Percentiles rank a stretch among this genome's conserved stretches.
These are phyloP conservation scores for Schwanniomyces pseudopolymorphus DNA, from an alignment of 805 yeast genomes.

Conservation along the genomic window DNA sequence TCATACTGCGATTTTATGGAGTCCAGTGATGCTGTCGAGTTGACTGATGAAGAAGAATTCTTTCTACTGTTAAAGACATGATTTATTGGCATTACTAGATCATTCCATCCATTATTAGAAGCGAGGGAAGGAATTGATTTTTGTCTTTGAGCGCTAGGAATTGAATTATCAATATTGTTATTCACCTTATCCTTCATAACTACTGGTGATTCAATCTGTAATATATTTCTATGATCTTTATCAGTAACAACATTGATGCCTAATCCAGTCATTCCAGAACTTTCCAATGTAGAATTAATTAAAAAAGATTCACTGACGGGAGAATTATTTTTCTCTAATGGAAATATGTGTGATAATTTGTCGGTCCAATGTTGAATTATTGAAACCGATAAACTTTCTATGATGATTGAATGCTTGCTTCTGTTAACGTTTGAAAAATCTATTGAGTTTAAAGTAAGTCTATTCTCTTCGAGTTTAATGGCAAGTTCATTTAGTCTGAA, in stretches of 20 bases:
- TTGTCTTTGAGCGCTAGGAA: not conserved
- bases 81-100: conserved; percentile 3
- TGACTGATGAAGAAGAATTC: conserved; percentile 9
- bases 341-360: conserved; percentile 33
- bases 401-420: conserved; percentile 10
- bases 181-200: not conserved
- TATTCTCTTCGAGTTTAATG: conserved; percentile 13
- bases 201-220: not conserved
- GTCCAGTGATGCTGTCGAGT: conserved; percentile 12
- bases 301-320: conserved; percentile 19
- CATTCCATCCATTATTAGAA: not conserved
- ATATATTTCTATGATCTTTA: not conserved
- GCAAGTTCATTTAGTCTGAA: conserved; percentile 39
- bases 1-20: conserved; percentile 12
- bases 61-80: conserved; percentile 4
- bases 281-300: conserved; percentile 14
- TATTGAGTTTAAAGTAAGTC: conserved; percentile 13
- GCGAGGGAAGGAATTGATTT: conserved; percentile 3
- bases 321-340: conserved; percentile 24
- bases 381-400: conserved; percentile 13
- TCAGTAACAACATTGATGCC: conserved; percentile 29
- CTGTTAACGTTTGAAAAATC: conserved; percentile 16
- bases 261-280: conserved; percentile 26
- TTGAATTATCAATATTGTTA: not conserved
- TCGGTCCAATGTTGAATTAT: conserved; percentile 29